These are phyloP conservation scores for Cyberlindnera petersonii DNA, from an alignment of 805 yeast genomes.

Conservation along the genomic window DNA sequence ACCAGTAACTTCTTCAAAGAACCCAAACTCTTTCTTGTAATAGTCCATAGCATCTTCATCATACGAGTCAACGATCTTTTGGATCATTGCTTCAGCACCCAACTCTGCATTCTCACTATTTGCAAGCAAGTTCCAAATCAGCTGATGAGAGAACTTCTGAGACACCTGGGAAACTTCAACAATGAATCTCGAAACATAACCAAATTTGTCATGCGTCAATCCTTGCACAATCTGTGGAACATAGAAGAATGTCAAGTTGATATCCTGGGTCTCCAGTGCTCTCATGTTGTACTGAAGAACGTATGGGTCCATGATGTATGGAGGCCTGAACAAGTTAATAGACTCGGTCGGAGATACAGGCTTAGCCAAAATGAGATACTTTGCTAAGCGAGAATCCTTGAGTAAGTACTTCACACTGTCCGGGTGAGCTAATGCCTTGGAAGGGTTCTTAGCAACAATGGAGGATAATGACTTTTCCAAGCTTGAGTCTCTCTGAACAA, in stretches of 20 bases:
- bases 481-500: constrained; percentile 56
- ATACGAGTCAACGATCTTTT: constrained; percentile 59
- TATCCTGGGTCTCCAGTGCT: constrained; percentile 83
- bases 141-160: constrained; percentile 93
- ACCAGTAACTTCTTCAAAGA: constrained; percentile 86
- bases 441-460: constrained; percentile 53
- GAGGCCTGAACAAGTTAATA: constrained; percentile 77
- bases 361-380: constrained; percentile 29
- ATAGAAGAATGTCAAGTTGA: constrained; percentile 85
- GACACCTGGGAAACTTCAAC: constrained; percentile 89
- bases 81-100: constrained; percentile 67
- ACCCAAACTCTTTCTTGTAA: constrained; percentile 79
- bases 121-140: constrained; percentile 96
- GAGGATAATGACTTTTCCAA: constrained; percentile 35
- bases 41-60: constrained; percentile 56
- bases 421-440: constrained; percentile 51
- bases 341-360: constrained; percentile 80
- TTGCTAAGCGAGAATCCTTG: constrained; percentile 18
- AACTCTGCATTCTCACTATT: constrained; percentile 91
- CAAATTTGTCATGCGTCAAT: constrained; percentile 74
- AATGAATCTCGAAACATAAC: constrained; percentile 85
- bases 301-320: constrained; percentile 57
- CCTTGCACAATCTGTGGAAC: constrained; percentile 98
- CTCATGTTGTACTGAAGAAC: constrained; percentile 86
- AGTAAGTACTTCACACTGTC: constrained; percentile 56